phyloP scores from a whole-genome alignment of 345 rosid species.

The Xanthoceras sorbifolium region DNA sequence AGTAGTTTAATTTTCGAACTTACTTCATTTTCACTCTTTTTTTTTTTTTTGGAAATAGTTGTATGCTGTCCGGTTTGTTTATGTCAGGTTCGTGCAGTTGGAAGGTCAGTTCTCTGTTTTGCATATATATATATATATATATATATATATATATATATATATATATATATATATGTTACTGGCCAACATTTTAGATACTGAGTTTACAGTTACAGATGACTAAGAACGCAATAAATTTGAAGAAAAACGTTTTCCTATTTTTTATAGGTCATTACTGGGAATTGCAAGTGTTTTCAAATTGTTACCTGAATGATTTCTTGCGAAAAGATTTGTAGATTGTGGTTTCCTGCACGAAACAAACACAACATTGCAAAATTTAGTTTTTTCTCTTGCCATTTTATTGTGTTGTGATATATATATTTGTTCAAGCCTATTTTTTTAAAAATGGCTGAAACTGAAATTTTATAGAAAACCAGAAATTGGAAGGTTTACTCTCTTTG shows the following conservation, averaged over 20 bases:
- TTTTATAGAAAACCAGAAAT: background rate
- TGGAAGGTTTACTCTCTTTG: background rate
- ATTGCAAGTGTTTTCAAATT: background rate
- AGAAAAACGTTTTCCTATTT: no score
- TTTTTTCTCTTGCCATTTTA: background rate
- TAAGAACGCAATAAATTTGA: background rate
- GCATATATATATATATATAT: background rate
- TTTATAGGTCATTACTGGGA: background rate
- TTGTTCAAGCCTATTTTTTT: background rate
- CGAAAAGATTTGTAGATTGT: background rate
- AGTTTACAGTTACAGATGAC: background rate
- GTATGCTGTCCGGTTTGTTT: background rate
- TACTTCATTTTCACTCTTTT: background rate
- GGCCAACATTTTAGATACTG: background rate
- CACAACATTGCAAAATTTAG: background rate
- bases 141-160: no score
- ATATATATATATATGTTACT: background rate
- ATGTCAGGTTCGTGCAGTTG: background rate
- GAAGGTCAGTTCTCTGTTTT: background rate
- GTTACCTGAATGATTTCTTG: background rate
- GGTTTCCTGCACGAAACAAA: background rate
- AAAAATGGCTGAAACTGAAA: background rate
- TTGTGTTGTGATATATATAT: background rate
- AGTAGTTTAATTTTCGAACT: background rate
- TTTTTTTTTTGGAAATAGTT: background rate